Evolutionary conservation across 179 eudicot genomes (phyloP).

Genomic region (Beta lomatogona): DNA sequence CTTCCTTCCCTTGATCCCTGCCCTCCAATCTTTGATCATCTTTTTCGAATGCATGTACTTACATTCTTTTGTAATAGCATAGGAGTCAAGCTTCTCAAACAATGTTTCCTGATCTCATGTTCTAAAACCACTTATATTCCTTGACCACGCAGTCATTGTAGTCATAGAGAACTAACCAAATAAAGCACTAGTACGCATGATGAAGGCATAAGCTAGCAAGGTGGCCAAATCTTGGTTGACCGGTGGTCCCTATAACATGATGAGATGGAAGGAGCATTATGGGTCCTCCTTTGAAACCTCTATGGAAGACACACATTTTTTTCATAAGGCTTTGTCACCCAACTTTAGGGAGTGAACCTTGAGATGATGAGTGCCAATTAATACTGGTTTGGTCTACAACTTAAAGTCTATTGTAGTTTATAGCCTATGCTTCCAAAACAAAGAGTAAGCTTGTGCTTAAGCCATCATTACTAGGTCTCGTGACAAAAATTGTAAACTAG

Average conservation of each 20-base stretch:
- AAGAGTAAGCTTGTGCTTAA: slow-evolving; percentile 30
- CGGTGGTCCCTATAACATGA: slow-evolving; percentile 40
- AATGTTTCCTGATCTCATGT: slow-evolving; percentile 12
- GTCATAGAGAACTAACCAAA: slow-evolving; percentile 20
- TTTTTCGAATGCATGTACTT: not conserved
- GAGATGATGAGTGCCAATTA: not conserved
- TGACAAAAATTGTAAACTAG: not conserved
- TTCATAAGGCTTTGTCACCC: slow-evolving; percentile 36
- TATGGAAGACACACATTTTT: slow-evolving; percentile 42
- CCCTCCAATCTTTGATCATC: no score
- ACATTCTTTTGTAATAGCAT: not conserved
- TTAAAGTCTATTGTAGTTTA: slow-evolving; percentile 17
- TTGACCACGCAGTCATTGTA: slow-evolving; percentile 17
- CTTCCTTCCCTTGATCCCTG: no score
- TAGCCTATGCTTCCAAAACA: slow-evolving; percentile 35
- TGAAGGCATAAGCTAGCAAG: slow-evolving; percentile 10
- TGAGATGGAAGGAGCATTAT: slow-evolving; percentile 27
- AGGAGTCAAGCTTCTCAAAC: not conserved
- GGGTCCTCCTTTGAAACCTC: slow-evolving; percentile 26
- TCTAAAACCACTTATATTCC: not conserved
- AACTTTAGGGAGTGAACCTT: slow-evolving; percentile 23
- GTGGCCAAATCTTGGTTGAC: slow-evolving; percentile 18
- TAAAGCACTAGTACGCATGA: slow-evolving; percentile 18
- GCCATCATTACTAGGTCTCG: slow-evolving; percentile 38
- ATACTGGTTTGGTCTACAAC: slow-evolving; percentile 20